Percentiles rank a stretch among this genome's conserved stretches.
phyloP scores from a whole-genome alignment of 768 basidiomycete species.

The Tricholoma terreum region DNA sequence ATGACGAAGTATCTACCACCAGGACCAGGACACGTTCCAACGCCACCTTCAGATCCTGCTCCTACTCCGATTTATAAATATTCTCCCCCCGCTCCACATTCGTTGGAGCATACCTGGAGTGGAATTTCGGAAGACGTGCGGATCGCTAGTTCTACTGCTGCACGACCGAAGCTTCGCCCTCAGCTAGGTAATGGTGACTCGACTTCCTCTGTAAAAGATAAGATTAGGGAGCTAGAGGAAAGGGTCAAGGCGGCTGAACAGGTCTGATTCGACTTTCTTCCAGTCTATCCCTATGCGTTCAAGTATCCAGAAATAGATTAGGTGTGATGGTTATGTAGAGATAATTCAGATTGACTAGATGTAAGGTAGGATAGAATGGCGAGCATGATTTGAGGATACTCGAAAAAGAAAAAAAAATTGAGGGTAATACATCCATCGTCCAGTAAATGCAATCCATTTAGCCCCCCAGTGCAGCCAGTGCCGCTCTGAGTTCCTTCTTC shows the following conservation, averaged over 20 bases:
- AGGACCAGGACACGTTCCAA: background rate
- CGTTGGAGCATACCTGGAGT: background rate
- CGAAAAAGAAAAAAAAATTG: conserved; percentile 4
- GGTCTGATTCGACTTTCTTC: background rate
- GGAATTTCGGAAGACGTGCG: background rate
- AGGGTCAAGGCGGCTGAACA: conserved; percentile 18
- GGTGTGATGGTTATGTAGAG: background rate
- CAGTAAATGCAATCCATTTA: background rate
- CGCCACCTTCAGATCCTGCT: background rate
- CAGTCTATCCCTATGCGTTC: background rate
- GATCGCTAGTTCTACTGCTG: background rate
- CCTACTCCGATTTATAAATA: background rate
- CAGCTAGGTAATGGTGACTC: conserved; percentile 1
- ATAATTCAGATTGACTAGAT: background rate
- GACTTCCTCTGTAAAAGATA: conserved; percentile 37
- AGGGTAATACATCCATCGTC: background rate
- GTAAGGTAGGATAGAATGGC: background rate
- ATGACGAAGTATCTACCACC: background rate
- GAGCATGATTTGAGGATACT: background rate
- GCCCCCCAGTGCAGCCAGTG: conserved; percentile 64
- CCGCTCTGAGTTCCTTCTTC: conserved; percentile 73
- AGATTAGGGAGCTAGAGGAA: conserved; percentile 38
- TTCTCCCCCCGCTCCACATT: background rate
- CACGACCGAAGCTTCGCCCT: background rate
- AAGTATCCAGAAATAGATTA: background rate